Conservation (phyloP, 1,139 yeast species). For the Yamadazyma atmosphaerica region DNA sequence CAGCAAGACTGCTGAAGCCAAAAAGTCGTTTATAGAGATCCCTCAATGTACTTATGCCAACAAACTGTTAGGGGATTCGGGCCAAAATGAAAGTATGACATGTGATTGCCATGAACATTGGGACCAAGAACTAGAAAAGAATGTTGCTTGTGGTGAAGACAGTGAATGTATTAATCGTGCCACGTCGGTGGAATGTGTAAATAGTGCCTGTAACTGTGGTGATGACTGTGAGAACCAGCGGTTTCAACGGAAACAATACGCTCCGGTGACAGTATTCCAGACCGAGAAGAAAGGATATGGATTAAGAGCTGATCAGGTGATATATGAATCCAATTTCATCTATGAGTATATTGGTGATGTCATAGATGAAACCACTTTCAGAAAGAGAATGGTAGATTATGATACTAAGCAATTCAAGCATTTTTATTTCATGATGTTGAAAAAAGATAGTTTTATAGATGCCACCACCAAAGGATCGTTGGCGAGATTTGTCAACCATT, state of each 20-base stretch:
- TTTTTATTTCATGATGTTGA: constrained; percentile 96
- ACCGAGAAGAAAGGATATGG: constrained; percentile 92
- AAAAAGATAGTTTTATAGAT: constrained; percentile 88
- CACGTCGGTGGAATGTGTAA: constrained; percentile 88
- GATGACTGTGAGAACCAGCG: constrained; percentile 81
- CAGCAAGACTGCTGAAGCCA: constrained; percentile 74
- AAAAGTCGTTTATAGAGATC: constrained; percentile 53
- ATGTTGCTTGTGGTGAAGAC: constrained; percentile 80
- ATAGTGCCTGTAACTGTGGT: constrained; percentile 75
- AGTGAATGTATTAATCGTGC: constrained; percentile 89
- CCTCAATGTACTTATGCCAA: constrained; percentile 60
- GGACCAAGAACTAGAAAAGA: constrained; percentile 35
- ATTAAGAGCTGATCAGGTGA: constrained; percentile 62
- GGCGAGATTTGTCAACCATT: constrained; percentile 92
- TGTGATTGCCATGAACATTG: constrained; percentile 76
- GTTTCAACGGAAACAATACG: constrained; percentile 74
- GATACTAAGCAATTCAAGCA: constrained; percentile 74
- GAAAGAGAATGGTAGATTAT: constrained; percentile 72
- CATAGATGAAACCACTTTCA: constrained; percentile 71
- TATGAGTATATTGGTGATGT: constrained; percentile 96
- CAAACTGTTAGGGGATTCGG: constrained; percentile 63
- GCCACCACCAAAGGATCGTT: constrained; percentile 87
- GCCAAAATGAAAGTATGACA: constrained; percentile 74
- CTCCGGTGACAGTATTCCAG: constrained; percentile 70
- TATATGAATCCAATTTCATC: constrained; percentile 68